Evolutionary conservation across 2,329 filamentous ascomycete genomes (phyloP).

Genomic region (Colletotrichum sp.): DNA sequence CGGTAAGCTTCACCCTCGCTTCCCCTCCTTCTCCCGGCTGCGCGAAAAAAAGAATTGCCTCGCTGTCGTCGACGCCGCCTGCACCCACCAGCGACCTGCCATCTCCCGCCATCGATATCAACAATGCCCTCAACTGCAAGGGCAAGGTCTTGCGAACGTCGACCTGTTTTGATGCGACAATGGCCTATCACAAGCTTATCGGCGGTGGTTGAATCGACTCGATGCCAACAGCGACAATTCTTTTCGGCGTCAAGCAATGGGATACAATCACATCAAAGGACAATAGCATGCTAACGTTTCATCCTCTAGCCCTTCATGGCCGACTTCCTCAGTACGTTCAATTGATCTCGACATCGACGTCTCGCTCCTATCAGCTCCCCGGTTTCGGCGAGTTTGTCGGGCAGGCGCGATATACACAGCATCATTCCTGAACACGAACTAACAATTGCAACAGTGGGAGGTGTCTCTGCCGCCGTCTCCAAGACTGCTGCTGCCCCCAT

Average conservation of each 20-base stretch:
- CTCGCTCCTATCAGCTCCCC: background rate
- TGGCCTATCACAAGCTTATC: background rate
- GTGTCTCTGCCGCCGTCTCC: constrained; percentile 99
- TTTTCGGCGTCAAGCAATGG: background rate
- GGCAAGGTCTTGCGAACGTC: no score
- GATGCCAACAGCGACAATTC: background rate
- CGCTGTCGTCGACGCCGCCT: constrained; percentile 20
- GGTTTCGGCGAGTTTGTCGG: background rate
- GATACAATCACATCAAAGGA: background rate
- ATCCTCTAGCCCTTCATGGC: constrained; percentile 82
- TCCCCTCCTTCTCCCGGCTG: constrained; percentile 12
- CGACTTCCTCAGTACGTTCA: constrained; percentile 96
- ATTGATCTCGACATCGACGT: background rate
- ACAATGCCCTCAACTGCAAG: background rate
- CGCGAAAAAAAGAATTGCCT: constrained; percentile 32
- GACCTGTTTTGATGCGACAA: background rate
- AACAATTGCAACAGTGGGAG: constrained; percentile 77
- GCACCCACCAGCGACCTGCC: constrained; percentile 16
- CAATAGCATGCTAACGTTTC: constrained; percentile 36
- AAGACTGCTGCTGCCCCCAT: constrained; percentile 99
- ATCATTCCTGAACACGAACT: constrained; percentile 12
- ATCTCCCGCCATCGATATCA: background rate
- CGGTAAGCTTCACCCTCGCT: constrained; percentile 53
- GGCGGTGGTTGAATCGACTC: background rate
- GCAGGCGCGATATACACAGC: background rate